Percentiles rank a stretch among this genome's conserved stretches.
Conservation (phyloP, 2,329 filamentous ascomycete species). For the Fusarium ambrosium region DNA sequence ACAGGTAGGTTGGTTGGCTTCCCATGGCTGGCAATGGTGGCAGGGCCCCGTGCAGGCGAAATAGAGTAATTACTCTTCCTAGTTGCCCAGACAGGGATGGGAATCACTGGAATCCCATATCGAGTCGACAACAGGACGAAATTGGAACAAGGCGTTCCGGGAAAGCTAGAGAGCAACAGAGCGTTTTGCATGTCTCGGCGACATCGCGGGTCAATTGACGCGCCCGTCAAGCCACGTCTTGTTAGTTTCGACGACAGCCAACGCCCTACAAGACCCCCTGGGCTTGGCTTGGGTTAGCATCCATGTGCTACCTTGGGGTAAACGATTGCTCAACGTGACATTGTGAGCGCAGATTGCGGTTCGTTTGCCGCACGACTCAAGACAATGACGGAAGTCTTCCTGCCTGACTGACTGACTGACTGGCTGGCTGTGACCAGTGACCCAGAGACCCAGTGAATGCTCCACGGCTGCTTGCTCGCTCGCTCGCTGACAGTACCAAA, state of each 20-base stretch:
- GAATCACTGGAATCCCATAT: conserved; percentile 42
- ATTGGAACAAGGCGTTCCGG: conserved; percentile 22
- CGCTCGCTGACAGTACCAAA: conserved; percentile 18
- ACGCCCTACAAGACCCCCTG: conserved; percentile 5
- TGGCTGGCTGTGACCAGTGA: background rate
- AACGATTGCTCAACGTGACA: background rate
- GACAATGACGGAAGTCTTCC: background rate
- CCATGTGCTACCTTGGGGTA: background rate
- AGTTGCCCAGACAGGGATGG: conserved; percentile 36
- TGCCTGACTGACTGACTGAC: background rate
- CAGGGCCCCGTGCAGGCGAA: conserved; percentile 15
- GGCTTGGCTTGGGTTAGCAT: background rate
- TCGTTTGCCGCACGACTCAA: conserved; percentile 10
- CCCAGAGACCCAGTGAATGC: background rate
- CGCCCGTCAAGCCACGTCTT: conserved; percentile 36
- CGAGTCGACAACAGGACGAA: conserved; percentile 13
- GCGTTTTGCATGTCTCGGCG: conserved; percentile 46
- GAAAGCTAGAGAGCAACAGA: conserved; percentile 24
- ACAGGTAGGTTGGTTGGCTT: too few species aligned
- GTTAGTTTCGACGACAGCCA: conserved; percentile 29
- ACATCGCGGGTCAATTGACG: conserved; percentile 42
- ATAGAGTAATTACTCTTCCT: conserved; percentile 14
- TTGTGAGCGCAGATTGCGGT: conserved; percentile 1
- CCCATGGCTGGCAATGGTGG: background rate
- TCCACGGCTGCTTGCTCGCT: background rate